Conservation (phyloP, 2,329 filamentous ascomycete species). For the Kalaharituber pfeilii region DNA sequence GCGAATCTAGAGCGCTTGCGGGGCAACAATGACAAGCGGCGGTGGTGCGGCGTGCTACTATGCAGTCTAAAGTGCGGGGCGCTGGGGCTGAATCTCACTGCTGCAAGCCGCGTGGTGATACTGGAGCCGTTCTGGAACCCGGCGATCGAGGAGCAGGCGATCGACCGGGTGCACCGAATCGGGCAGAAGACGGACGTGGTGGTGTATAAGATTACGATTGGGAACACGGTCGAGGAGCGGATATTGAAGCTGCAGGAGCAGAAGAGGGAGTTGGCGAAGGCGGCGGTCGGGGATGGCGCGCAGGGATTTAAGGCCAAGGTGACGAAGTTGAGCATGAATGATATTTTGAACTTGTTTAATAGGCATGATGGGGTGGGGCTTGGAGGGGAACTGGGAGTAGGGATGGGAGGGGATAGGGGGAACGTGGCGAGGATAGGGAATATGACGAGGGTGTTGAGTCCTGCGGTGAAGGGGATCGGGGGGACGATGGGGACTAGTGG, state of each 20-base stretch:
- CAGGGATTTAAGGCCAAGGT: conserved; percentile 38
- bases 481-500: conserved; percentile 7
- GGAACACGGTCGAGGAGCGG: conserved; percentile 73
- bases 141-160: conserved; percentile 91
- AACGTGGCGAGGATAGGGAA: conserved; percentile 3
- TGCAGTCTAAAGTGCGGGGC: conserved; percentile 91
- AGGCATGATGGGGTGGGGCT: conserved; percentile 43
- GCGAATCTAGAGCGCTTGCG: conserved; percentile 58
- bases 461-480: conserved; percentile 3
- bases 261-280: conserved; percentile 78
- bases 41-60: conserved; percentile 43
- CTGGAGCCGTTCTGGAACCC: conserved; percentile 98
- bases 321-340: conserved; percentile 76
- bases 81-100: conserved; percentile 82
- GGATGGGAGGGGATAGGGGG: background rate
- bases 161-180: conserved; percentile 94
- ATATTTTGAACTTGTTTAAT: conserved; percentile 77
- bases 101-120: conserved; percentile 81
- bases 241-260: conserved; percentile 90
- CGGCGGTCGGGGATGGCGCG: conserved; percentile 69
- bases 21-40: conserved; percentile 31
- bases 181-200: conserved; percentile 90
- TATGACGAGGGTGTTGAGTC: conserved; percentile 9
- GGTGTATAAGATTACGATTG: conserved; percentile 85
- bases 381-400: conserved; percentile 25